Evolutionary conservation across 164 flowering plant species (phyloP), one percentile per base, ranked within the genome.

Genomic region (Nymphaea colorata): DNA sequence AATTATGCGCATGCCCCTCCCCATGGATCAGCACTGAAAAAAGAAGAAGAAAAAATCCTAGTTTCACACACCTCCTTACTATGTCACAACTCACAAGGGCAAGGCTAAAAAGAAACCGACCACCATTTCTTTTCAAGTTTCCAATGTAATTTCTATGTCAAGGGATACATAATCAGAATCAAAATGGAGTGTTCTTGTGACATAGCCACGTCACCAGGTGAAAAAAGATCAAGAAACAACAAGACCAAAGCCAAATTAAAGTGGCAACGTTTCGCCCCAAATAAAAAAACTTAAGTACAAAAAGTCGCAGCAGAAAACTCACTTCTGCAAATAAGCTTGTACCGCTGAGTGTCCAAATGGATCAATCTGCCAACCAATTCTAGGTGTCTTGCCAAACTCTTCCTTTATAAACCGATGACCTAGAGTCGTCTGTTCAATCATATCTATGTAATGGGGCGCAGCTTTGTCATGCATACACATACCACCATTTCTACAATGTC

Each of bases 391-490:
- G 68, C 69, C 82, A 75, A 90, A 88, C 67, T 82, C 83, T 41
- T 79, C 62, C 71, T 85, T 84, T 45, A 90, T 81, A 72, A 83
- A 88, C 16, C 62, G 79, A 61, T 90, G 97, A 6, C 97, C 97
- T 59, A 87, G 86, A 42, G 97, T 88, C 44, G 91, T 90, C 75
- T 90, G 97, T 76, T 94, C 97, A 69, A 91, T 91, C 97, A 94
- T 89, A 68, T 94, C 98, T 67, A 94, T 86, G 78, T 88, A 90
- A 79, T 87, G 93, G 18, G 94, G 75, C 2, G 83, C 66, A n/a
- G 94, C 97, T 75, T 90, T 94, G 70, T 90, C 97, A 63, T 90
- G 97, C 97, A 90, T 90, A 67, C 89, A 83, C 89, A 83, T 82
- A 11, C 88, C 97, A 17, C 97, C 97, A 76, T 90, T 90, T 78